phyloP scores from a whole-genome alignment of 139 green algal species.

The Edaphochlamys debaryana region DNA sequence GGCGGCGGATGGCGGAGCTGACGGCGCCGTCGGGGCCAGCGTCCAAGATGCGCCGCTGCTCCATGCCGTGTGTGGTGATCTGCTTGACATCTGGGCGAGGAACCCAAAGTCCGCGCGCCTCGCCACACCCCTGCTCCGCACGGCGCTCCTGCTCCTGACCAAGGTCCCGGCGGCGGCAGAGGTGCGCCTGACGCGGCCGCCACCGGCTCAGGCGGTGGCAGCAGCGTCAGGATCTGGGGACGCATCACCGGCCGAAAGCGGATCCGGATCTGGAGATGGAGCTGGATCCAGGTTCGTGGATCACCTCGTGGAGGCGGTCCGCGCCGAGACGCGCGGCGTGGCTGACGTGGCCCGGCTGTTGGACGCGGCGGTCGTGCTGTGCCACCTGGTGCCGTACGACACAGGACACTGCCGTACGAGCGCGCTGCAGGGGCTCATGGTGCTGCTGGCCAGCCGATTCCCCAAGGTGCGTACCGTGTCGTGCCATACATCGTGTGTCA shows the following conservation, averaged over 20 bases:
- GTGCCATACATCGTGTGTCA: no score
- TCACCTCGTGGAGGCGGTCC: slow-evolving; percentile 59
- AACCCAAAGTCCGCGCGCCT: slow-evolving; percentile 58
- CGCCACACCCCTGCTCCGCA: slow-evolving; percentile 62
- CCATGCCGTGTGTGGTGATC: slow-evolving; percentile 1
- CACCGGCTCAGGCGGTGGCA: not conserved
- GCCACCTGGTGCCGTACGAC: slow-evolving; percentile 36
- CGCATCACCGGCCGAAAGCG: no score
- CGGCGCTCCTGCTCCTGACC: slow-evolving; percentile 64
- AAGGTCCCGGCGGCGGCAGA: slow-evolving; percentile 13
- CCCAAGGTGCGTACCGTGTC: slow-evolving; percentile 67
- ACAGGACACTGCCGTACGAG: slow-evolving; percentile 33
- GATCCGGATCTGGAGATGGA: no score
- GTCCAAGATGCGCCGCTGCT: slow-evolving; percentile 22
- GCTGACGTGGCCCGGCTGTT: slow-evolving; percentile 75
- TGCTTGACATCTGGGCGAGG: slow-evolving; percentile 55
- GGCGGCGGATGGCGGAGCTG: not conserved
- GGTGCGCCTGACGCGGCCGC: not conserved
- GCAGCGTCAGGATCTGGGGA: no score
- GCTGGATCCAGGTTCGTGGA: no score
- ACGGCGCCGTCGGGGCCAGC: not conserved
- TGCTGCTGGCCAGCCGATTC: slow-evolving; percentile 72
- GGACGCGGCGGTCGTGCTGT: slow-evolving; percentile 46
- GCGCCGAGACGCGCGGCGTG: slow-evolving; percentile 65
- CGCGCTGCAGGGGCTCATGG: slow-evolving; percentile 70